These are phyloP conservation scores for Verbascum thapsus DNA, from an alignment of 257 asterid species.

Conservation along the genomic window DNA sequence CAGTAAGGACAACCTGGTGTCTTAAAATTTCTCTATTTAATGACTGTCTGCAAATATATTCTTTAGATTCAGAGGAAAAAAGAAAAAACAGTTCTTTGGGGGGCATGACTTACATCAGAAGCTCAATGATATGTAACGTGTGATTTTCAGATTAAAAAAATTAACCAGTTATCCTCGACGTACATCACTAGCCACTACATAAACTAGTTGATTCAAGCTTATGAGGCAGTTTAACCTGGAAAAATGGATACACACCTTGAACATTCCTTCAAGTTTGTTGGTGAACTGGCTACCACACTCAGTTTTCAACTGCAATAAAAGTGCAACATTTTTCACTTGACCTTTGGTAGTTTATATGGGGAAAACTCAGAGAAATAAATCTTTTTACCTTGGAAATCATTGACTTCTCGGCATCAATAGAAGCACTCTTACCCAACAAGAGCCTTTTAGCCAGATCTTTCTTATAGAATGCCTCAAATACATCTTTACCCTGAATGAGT, in stretches of 20 bases:
- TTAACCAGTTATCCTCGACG: no score
- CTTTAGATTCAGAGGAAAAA: no score
- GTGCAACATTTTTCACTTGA: slow-evolving; percentile 25
- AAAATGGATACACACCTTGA: slow-evolving; percentile 60
- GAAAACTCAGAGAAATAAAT: slow-evolving; percentile 29
- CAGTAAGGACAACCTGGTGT: no score
- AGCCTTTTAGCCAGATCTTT: slow-evolving; percentile 88
- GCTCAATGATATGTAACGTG: no score
- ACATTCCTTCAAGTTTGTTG: slow-evolving; percentile 98
- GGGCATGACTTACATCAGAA: no score
- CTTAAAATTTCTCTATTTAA: no score
- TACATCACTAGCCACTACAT: no score
- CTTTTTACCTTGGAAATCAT: slow-evolving; percentile 66
- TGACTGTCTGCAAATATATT: no score
- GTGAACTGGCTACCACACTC: slow-evolving; percentile 99
- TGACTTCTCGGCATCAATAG: slow-evolving; percentile 97
- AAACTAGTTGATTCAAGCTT: no score
- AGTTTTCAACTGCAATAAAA: slow-evolving; percentile 79
- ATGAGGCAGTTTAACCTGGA: neutral
- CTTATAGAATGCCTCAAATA: slow-evolving; percentile 69
- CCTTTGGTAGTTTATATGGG: neutral
- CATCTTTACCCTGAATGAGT: slow-evolving; percentile 57
- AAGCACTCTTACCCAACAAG: slow-evolving; percentile 91
- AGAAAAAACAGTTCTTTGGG: no score
- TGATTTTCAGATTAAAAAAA: no score